These are phyloP conservation scores for sunflower (Helianthus annuus) DNA, from an alignment of 129 eudicot species.

Conservation along the genomic window HanXRQr2.0-SUNRISE NC_035447.2:44945853-44946352, in stretches of 20 bases:
- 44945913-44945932: too few relatives aligned
- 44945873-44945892: too few relatives aligned
- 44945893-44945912: too few relatives aligned
- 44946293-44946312: background rate
- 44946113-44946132: slow-evolving; percentile 19
- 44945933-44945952: too few relatives aligned
- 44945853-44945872: too few relatives aligned
- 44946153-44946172: slow-evolving; percentile 24
- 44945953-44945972: too few relatives aligned
- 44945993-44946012: too few relatives aligned
- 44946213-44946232: slow-evolving; percentile 12
- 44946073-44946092: too few relatives aligned
- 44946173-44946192: slow-evolving; percentile 13
- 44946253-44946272: background rate
- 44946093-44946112: background rate
- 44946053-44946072: too few relatives aligned
- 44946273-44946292: background rate
- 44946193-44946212: background rate
- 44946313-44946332: slow-evolving; percentile 6
- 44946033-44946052: background rate
- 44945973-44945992: too few relatives aligned
- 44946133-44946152: slow-evolving; percentile 19
- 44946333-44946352: background rate
- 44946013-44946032: too few relatives aligned
- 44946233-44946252: background rate